phyloP scores from a whole-genome alignment of 805 yeast species.

The Metschnikowia gruessii region DNA sequence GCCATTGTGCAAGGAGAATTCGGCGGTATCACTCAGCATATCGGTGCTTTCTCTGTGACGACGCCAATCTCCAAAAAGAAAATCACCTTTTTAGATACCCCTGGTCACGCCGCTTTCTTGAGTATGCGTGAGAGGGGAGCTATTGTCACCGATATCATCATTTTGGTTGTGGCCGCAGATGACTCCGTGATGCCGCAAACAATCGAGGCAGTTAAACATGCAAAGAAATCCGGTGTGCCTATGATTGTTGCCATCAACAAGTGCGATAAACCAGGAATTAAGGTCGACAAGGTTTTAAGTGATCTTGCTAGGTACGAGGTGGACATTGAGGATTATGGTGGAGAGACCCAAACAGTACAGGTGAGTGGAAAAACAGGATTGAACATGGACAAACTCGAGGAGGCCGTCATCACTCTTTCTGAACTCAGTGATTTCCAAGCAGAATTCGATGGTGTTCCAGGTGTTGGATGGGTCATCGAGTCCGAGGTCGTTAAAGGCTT shows the following conservation, averaged over 20 bases:
- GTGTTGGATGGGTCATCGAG: constrained; percentile 90
- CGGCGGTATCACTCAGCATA: constrained; percentile 98
- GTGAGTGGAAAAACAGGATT: constrained; percentile 88
- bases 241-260: constrained; percentile 90
- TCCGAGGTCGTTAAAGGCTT: constrained; percentile 76
- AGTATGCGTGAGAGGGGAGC: constrained; percentile 98
- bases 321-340: constrained; percentile 90
- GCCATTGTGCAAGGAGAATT: constrained; percentile 80
- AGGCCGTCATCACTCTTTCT: constrained; percentile 78
- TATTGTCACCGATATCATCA: constrained; percentile 84
- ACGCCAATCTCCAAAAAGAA: constrained; percentile 69
- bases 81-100: constrained; percentile 92
- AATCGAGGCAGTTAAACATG: constrained; percentile 90
- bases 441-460: constrained; percentile 45
- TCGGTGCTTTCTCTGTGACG: constrained; percentile 92
- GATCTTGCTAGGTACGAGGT: constrained; percentile 77
- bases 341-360: constrained; percentile 85
- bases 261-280: constrained; percentile 76
- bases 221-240: constrained; percentile 75
- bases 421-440: constrained; percentile 81
- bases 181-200: constrained; percentile 99
- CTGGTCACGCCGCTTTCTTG: constrained; percentile 96
- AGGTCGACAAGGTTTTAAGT: constrained; percentile 70
- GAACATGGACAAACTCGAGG: constrained; percentile 88
- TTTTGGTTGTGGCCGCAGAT: constrained; percentile 93